These are phyloP conservation scores for Ogataea zsoltii DNA, from an alignment of 805 yeast genomes.

Conservation along the genomic window DNA sequence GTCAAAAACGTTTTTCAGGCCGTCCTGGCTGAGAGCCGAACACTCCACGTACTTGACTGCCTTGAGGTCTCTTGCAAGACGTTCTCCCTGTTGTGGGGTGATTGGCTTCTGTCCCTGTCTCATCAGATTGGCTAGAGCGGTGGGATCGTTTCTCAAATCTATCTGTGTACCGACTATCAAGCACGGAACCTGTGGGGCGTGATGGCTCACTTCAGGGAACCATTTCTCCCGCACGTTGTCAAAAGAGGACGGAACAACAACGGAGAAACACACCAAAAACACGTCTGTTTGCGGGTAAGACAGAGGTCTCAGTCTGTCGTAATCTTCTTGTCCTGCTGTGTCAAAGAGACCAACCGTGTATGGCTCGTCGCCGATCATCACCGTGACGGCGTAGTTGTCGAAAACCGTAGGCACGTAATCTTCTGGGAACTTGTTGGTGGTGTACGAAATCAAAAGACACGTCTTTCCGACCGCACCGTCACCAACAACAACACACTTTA, in stretches of 20 bases:
- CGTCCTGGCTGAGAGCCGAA: constrained; percentile 95
- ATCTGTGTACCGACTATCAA: constrained; percentile 96
- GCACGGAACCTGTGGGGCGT: constrained; percentile 96
- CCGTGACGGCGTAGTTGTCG: constrained; percentile 92
- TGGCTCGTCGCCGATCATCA: constrained; percentile 97
- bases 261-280: constrained; percentile 92
- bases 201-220: constrained; percentile 96
- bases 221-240: constrained; percentile 98
- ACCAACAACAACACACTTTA: constrained; percentile 97
- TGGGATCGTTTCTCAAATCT: constrained; percentile 91
- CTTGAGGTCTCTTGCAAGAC: constrained; percentile 87
- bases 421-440: constrained; percentile 95
- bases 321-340: constrained; percentile 99
- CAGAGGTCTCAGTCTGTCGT: constrained; percentile 94
- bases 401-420: constrained; percentile 99
- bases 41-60: constrained; percentile 98
- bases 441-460: constrained; percentile 91
- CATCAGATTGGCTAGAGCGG: constrained; percentile 83
- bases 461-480: constrained; percentile 99
- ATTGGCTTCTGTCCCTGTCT: constrained; percentile 90
- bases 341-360: constrained; percentile 96
- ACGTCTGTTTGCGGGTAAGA: constrained; percentile 98
- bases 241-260: constrained; percentile 94
- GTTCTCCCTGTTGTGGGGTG: constrained; percentile 83
- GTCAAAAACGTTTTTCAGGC: constrained; percentile 96